Evolutionary conservation across 805 yeast genomes (phyloP).

Genomic region (Ogataea paraovalis): DNA sequence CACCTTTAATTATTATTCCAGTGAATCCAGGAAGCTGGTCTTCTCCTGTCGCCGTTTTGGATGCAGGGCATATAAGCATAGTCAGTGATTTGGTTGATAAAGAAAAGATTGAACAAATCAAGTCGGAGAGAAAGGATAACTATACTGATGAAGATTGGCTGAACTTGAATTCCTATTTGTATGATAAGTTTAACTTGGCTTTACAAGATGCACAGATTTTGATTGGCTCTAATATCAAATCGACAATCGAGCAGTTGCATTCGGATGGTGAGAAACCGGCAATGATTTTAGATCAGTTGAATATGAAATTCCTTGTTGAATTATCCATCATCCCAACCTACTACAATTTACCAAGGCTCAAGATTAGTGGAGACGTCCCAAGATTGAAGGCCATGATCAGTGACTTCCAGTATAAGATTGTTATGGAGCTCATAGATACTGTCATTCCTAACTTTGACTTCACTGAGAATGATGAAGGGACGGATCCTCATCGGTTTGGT

Average conservation of each 20-base stretch:
- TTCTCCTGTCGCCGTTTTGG: conserved; percentile 86
- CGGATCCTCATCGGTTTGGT: conserved; percentile 11
- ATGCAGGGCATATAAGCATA: conserved; percentile 92
- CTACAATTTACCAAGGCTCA: conserved; percentile 63
- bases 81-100: conserved; percentile 75
- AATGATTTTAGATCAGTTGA: conserved; percentile 70
- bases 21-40: conserved; percentile 72
- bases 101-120: conserved; percentile 62
- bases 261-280: conserved; percentile 43
- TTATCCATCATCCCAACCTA: conserved; percentile 84
- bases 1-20: conserved; percentile 87
- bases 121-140: conserved; percentile 49
- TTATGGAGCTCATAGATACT: conserved; percentile 72
- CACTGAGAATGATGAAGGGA: conserved; percentile 10
- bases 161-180: conserved; percentile 72
- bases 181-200: conserved; percentile 75
- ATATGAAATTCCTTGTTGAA: conserved; percentile 70
- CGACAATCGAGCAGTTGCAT: conserved; percentile 72
- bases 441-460: conserved; percentile 54
- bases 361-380: conserved; percentile 76
- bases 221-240: conserved; percentile 76
- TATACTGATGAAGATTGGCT: conserved; percentile 72
- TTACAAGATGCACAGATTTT: conserved; percentile 84
- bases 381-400: conserved; percentile 65
- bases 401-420: conserved; percentile 85